Evolutionary conservation across 2,329 filamentous ascomycete species (phyloP).

Genomic region (Fusarium avenaceum): DNA sequence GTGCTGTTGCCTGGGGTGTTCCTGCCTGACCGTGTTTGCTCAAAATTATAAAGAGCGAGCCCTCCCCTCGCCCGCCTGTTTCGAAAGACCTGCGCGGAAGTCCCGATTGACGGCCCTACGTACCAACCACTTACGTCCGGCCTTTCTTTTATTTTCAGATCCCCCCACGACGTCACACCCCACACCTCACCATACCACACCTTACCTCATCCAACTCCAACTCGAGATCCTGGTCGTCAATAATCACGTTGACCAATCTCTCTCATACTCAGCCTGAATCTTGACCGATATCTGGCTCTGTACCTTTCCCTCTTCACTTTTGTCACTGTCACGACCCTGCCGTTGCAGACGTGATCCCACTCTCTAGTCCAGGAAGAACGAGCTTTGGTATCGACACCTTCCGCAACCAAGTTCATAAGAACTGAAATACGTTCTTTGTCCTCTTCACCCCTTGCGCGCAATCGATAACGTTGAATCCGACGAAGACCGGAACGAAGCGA

Average conservation of each 20-base stretch:
- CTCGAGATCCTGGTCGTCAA: conserved; percentile 35
- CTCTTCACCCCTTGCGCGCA: conserved; percentile 53
- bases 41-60: conserved; percentile 70
- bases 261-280: conserved; percentile 28
- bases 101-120: conserved; percentile 68
- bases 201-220: conserved; percentile 8
- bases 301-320: conserved; percentile 24
- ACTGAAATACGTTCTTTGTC: conserved; percentile 61
- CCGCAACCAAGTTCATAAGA: conserved; percentile 51
- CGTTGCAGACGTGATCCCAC: conserved; percentile 38
- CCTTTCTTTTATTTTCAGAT: conserved; percentile 56
- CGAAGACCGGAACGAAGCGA: conserved; percentile 55
- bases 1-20: conserved; percentile 60
- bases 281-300: conserved; percentile 18
- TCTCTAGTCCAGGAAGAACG: conserved; percentile 45
- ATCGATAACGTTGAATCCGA: conserved; percentile 53
- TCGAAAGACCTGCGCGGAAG: conserved; percentile 66
- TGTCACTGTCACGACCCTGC: conserved; percentile 36
- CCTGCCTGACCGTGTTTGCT: conserved; percentile 54
- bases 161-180: conserved; percentile 52
- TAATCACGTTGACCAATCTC: conserved; percentile 39
- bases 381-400: conserved; percentile 46
- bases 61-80: conserved; percentile 67
- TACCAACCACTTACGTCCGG: conserved; percentile 63
- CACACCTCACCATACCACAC: conserved; percentile 42